Conservation (phyloP, 352 stramenopile genomes). For the Nothophytophthora sp. region DNA sequence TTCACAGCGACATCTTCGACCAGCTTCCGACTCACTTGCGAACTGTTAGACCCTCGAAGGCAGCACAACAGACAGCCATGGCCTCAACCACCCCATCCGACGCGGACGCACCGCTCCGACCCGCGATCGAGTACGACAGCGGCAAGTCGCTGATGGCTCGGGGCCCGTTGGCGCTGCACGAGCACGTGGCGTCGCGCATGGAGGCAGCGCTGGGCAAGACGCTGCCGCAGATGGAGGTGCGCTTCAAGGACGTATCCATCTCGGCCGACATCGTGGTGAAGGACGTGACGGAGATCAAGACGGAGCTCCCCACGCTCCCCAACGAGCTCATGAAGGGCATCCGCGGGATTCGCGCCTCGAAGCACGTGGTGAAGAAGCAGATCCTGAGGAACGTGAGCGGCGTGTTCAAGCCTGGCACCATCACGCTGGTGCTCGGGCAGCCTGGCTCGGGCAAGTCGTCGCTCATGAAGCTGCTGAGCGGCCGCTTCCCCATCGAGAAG, state of each 20-base stretch:
- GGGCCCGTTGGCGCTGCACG: slow-evolving; percentile 14
- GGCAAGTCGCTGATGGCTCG: slow-evolving; percentile 3
- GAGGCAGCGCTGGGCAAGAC: slow-evolving; percentile 8
- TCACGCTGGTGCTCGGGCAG: slow-evolving; percentile 10
- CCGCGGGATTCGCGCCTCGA: neutral
- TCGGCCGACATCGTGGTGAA: slow-evolving; percentile 9
- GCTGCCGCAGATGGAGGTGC: slow-evolving; percentile 36
- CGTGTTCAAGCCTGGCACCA: slow-evolving; percentile 20
- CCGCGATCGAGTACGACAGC: neutral
- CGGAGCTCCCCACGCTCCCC: slow-evolving; percentile 2
- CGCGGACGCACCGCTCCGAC: too few species aligned
- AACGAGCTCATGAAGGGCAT: neutral
- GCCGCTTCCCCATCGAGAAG: slow-evolving; percentile 31
- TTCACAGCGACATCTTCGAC: too few species aligned
- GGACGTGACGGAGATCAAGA: neutral
- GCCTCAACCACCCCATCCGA: neutral
- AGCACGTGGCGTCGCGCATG: neutral
- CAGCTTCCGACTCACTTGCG: too few species aligned
- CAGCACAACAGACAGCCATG: neutral
- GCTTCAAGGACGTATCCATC: slow-evolving; percentile 27
- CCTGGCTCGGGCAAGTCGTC: slow-evolving; percentile 7
- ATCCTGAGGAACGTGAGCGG: slow-evolving; percentile 11
- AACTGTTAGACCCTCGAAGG: too few species aligned
- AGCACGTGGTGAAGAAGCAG: slow-evolving; percentile 8
- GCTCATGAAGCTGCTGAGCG: slow-evolving; percentile 14